Evolutionary conservation across 306 rosid genomes (phyloP).

Genomic region (Sindora glabra): DNA sequence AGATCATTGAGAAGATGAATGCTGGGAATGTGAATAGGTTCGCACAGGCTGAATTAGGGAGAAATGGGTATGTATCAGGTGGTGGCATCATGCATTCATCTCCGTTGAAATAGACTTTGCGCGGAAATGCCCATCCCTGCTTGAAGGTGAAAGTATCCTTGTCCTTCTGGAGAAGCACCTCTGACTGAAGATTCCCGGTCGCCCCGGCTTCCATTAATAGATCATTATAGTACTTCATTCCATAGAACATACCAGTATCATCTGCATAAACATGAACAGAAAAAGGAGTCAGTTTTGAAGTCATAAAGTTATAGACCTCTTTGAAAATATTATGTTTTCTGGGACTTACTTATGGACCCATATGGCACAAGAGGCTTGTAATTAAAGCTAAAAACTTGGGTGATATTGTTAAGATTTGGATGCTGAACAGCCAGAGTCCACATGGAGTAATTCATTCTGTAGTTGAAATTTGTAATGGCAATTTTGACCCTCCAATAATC

Average conservation of each 20-base stretch:
- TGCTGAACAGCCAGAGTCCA: conserved; percentile 88
- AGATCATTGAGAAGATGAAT: conserved; percentile 31
- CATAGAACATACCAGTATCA: conserved; percentile 89
- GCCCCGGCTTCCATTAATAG: conserved; percentile 85
- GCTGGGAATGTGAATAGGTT: conserved; percentile 20
- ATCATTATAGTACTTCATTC: conserved; percentile 73
- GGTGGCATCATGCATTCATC: conserved; percentile 94
- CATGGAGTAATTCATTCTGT: conserved; percentile 66
- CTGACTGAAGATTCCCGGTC: conserved; percentile 71
- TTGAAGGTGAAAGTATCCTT: conserved; percentile 70
- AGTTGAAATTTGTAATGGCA: conserved; percentile 73
- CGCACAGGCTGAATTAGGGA: conserved; percentile 55
- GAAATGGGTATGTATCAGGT: conserved; percentile 77
- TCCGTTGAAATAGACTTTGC: conserved; percentile 78
- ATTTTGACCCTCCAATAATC: conserved; percentile 91
- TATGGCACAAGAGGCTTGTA: conserved; percentile 91
- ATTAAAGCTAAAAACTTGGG: conserved; percentile 88
- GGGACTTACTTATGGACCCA: conserved; percentile 63
- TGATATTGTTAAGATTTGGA: conserved; percentile 84
- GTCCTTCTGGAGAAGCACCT: conserved; percentile 70
- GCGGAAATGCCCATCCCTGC: conserved; percentile 97
- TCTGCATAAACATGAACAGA: conserved; percentile 66
- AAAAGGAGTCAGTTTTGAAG: neutral
- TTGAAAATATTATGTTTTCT: neutral
- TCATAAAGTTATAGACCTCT: too few species aligned